Base-by-base conservation (phyloP, 306 rosid genomes). In the Quercus engelmannii region DNA sequence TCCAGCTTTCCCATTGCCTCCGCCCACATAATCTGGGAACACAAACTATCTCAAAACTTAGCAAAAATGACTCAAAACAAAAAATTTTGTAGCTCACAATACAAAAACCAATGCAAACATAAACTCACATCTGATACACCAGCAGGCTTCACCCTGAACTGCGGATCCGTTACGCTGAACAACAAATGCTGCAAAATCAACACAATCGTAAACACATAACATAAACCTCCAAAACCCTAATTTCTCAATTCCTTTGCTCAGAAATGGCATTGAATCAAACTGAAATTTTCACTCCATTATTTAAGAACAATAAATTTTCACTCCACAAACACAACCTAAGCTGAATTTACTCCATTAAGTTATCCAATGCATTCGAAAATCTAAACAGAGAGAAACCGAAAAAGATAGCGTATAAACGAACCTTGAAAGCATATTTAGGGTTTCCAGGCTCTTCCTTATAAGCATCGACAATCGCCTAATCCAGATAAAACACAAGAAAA, bases 11-110 rank as follows among this genome's bases (percentile, higher is more conserved):
- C 93, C 98, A 90, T 89, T 23, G 99, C 99, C 90, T 96, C 99
- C n/a, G 98, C 99, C 99, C 99, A 96, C 98, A 96, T 93, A 78
- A 93, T 93, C 99, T 96, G 86, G 75, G 86, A 89, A 87, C 54
- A 79, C 70, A 90, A 96, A 91, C 96, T 88, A 90, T 80, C 83
- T 79, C 84, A 79, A 75, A 11, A 86, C 67, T 91, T 80, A 90
- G 93, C 78, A 76, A 20, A 35, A 52, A 28, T 4, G 23, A 26
- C 5, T 65, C 30, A 72, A 64, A 64, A 46, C 3, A 62, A 35
- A 21, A 20, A 78, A 82, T 67, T 71, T 13, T 28, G 20, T 69
- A 58, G 35, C 57, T 38, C 33, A 57, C 55, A 41, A 76, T 46
- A 5, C 18, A 71, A 65, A 61, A 23, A 71, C 75, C 57, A 31